Base-by-base conservation (phyloP, 1,284 basidiomycete genomes). In the Hemileia vastatrix region DNA sequence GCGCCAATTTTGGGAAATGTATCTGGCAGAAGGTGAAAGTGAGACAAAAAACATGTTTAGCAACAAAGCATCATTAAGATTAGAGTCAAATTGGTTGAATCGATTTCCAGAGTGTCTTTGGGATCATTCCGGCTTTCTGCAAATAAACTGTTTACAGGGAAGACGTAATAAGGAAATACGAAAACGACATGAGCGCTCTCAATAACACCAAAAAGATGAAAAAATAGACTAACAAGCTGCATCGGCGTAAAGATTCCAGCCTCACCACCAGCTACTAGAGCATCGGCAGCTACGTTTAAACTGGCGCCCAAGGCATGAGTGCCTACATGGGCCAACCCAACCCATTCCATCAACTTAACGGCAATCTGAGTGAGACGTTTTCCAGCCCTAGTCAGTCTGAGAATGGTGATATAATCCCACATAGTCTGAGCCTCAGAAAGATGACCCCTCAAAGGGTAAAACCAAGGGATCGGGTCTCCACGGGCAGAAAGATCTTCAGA, bases 401-500 rank as follows among this genome's bases (percentile, higher is more conserved):
- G 18, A 21, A 71, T 64, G 48, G 69, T 78, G 49, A 76, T 71
- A 62, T 76, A 84, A 76, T 98, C 95, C 89, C 91, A 96, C 24
- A 84, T 72, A 2, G 92, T 96, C 80, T 98, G 94, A 5, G 89
- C 87, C 78, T 97, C 94, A 67, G 79, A 76, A 69, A 96, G 81
- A 77, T 95, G 90, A 68, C 93, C 93, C 77, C 94, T 92, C 51
- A 97, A 83, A 3, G 93, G 91, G 78, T 96, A 96, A 79, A 92
- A 97, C 94, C 94, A 98, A 0, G 86, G 84, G 44, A 96, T 43
- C 5, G 45, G 15, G 36, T 63, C 60, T 44, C 44, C 54, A 18
- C 91, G 86, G 57, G 87, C 88, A 1, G 94, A 94, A 44, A 98
- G 82, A 77, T 98, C 94, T 75, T 97, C 93, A 75, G 95, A 91